phyloP scores from a whole-genome alignment of 2,329 filamentous ascomycete species.

The Epichloe bromicola region DNA sequence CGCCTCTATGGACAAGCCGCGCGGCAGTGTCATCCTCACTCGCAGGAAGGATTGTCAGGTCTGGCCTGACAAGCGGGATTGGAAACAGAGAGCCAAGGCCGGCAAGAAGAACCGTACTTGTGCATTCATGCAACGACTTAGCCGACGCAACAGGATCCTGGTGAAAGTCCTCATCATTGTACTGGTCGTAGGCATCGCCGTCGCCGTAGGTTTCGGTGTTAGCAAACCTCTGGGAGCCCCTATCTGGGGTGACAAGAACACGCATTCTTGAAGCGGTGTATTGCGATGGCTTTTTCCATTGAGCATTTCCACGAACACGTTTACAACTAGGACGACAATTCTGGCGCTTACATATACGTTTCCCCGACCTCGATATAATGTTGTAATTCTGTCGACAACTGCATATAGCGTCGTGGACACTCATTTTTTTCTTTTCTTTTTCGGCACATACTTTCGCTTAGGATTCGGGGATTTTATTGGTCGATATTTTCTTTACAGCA shows the following conservation, averaged over 20 bases:
- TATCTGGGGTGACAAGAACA: conserved; percentile 34
- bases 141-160: conserved; percentile 39
- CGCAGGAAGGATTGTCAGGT: conserved; percentile 38
- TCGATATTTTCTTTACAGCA: background rate
- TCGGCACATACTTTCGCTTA: background rate
- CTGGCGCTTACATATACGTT: background rate
- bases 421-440: background rate
- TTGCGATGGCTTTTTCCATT: background rate
- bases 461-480: background rate
- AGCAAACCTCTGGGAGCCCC: conserved; percentile 47
- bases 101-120: conserved; percentile 40
- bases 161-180: conserved; percentile 40
- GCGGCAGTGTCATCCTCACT: conserved; percentile 14
- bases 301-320: conserved; percentile 11
- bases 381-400: conserved; percentile 3
- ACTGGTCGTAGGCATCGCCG: conserved; percentile 38
- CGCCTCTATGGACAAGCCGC: conserved; percentile 20
- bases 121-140: conserved; percentile 39
- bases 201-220: conserved; percentile 45
- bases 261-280: background rate
- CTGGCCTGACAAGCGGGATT: conserved; percentile 47
- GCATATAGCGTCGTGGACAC: background rate
- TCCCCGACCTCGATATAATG: background rate
- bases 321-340: background rate
- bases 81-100: conserved; percentile 45